A percentile compares a stretch with the other conserved stretches of the same genome.
Conservation (phyloP, 2,329 filamentous ascomycete species). For the Penicillium crustosum region DNA sequence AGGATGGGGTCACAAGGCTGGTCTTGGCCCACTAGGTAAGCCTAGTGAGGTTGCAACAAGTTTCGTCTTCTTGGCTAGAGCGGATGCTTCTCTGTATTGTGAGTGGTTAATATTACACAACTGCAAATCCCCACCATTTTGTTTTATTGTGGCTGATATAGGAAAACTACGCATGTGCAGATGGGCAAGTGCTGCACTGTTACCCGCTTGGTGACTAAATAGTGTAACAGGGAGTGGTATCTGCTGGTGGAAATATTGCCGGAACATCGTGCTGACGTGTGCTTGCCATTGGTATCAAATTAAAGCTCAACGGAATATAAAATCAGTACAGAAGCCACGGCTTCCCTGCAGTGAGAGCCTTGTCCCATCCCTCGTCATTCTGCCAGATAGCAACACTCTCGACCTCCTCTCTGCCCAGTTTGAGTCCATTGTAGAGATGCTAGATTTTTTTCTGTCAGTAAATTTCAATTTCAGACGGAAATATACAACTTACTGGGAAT, state of each 20-base stretch:
- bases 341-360: slow-evolving; percentile 33
- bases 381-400: slow-evolving; percentile 41
- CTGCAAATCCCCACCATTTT: not conserved
- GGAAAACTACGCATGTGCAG: slow-evolving; percentile 16
- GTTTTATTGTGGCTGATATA: not conserved
- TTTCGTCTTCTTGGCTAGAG: slow-evolving; percentile 42
- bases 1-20: slow-evolving; percentile 29
- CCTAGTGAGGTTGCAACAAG: slow-evolving; percentile 43
- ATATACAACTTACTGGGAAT: slow-evolving; percentile 39
- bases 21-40: slow-evolving; percentile 38
- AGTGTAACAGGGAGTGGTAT: not conserved
- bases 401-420: slow-evolving; percentile 38
- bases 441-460: slow-evolving; percentile 14
- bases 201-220: slow-evolving; percentile 37
- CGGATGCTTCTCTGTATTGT: slow-evolving; percentile 39
- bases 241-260: not conserved
- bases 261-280: not conserved
- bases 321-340: slow-evolving; percentile 38
- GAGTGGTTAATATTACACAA: slow-evolving; percentile 13
- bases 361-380: slow-evolving; percentile 41
- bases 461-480: not conserved
- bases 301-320: not conserved
- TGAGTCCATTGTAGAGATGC: slow-evolving; percentile 43
- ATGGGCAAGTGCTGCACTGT: slow-evolving; percentile 38
- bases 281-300: not conserved